A percentile compares a stretch with the other conserved stretches of the same genome.
Conservation (phyloP, 1,284 basidiomycete genomes). For the Irpex sp. region DNA sequence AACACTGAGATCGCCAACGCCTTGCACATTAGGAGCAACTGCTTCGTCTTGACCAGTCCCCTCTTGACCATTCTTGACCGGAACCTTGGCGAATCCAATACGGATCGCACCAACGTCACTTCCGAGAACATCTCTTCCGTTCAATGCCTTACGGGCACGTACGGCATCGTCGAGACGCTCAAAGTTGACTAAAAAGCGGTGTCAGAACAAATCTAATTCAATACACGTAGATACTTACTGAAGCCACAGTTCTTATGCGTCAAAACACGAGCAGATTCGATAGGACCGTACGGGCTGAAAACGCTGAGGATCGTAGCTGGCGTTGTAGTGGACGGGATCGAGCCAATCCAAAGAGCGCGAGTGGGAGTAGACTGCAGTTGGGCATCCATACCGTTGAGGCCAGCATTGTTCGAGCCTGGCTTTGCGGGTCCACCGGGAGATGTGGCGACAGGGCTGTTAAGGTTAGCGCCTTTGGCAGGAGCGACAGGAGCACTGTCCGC, state of each 20-base stretch:
- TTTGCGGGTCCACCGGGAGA: slow-evolving; percentile 58
- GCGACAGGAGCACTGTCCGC: slow-evolving; percentile 91
- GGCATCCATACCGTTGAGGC: slow-evolving; percentile 68
- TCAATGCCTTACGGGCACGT: slow-evolving; percentile 89
- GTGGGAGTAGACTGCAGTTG: slow-evolving; percentile 86
- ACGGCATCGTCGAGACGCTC: slow-evolving; percentile 96
- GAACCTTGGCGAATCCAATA: slow-evolving; percentile 95
- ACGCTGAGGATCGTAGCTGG: slow-evolving; percentile 89
- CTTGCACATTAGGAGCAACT: slow-evolving; percentile 64
- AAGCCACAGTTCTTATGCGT: slow-evolving; percentile 98
- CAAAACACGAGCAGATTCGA: slow-evolving; percentile 93
- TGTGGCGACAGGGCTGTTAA: slow-evolving; percentile 57
- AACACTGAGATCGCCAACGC: slow-evolving; percentile 76
- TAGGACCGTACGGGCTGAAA: slow-evolving; percentile 95
- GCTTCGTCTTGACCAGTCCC: slow-evolving; percentile 60
- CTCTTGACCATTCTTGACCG: slow-evolving; percentile 81
- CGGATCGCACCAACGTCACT: slow-evolving; percentile 94
- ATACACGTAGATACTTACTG: slow-evolving; percentile 45
- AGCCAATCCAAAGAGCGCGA: slow-evolving; percentile 93
- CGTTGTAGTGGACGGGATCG: slow-evolving; percentile 90
- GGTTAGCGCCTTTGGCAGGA: slow-evolving; percentile 71
- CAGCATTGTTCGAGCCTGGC: slow-evolving; percentile 40
- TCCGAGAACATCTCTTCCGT: slow-evolving; percentile 92
- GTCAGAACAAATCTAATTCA: neutral
- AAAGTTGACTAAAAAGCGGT: slow-evolving; percentile 76